Base-by-base conservation (phyloP, 2,329 filamentous ascomycete genomes). In the Penicillium sp. region DNA sequence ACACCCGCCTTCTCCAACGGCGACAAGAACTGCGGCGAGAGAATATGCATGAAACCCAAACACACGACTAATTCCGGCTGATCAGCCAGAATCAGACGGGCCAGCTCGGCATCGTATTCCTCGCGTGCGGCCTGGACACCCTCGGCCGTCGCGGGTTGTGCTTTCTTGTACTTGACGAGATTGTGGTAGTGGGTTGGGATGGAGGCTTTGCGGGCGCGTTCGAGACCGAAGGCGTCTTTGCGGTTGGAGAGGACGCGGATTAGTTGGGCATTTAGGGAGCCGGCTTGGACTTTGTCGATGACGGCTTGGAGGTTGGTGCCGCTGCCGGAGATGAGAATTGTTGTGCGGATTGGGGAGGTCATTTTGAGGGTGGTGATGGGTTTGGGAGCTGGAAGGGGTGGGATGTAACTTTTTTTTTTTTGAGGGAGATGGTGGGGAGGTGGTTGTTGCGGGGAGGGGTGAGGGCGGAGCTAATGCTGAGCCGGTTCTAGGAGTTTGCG, bases 1-100 rank as follows among this genome's bases (percentile, higher is more conserved):
- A 94, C 82, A 0, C 84, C 84, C 0, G 83, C 86, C 13, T 76
- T 79, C 37, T 86, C 83, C 8, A 96, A 73, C 1, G 91, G 91
- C 9, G 85, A 82, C 53, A 96, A 80, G 74, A 96, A 95, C 1
- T 82, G 80, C 2, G 82, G 81, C 0, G 88, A 88, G 53, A 96
- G 85, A 60, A 96, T 89, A 75, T 95, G 89, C 92, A 96, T 96
- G 85, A 91, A 96, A 2, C 93, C 92, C 3, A 91, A 89, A 68
- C 93, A 90, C 9, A 95, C 89, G 53, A 96, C 87, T 58, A 96
- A 78, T 58, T 93, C 86, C 0, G 92, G 92, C 60, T 78, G 78
- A 65, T 89, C 85, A 4, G 78, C 75, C 26, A 94, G 80, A 56
- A 96, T 84, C 62, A 89, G 82, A 45, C 84, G 77, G 0, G 91